phyloP scores from a whole-genome alignment of 2,329 filamentous ascomycete genomes.

The Fusarium nematophilum region DNA sequence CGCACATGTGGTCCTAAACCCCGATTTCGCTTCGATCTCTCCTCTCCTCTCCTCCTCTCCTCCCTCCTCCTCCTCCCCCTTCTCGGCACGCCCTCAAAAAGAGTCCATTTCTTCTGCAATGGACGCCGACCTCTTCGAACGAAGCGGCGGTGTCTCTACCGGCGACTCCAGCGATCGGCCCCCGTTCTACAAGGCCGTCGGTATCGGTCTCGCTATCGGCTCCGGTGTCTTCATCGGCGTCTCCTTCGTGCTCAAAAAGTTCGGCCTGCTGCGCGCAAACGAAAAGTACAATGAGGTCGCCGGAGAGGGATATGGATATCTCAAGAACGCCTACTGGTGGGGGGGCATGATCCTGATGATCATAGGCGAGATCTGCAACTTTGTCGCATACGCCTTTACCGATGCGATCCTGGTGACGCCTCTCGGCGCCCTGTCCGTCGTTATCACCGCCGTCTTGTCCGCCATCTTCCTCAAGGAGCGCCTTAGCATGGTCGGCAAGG shows the following conservation, averaged over 20 bases:
- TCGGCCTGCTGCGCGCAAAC: constrained; percentile 90
- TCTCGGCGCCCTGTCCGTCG: constrained; percentile 89
- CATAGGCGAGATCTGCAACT: constrained; percentile 94
- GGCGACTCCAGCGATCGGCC: constrained; percentile 52
- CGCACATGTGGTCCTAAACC: constrained; percentile 43
- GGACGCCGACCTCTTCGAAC: constrained; percentile 40
- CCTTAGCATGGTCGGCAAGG: constrained; percentile 94
- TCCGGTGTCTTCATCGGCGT: constrained; percentile 94
- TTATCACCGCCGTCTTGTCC: constrained; percentile 89
- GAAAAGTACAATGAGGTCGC: constrained; percentile 96
- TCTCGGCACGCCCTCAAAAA: not conserved
- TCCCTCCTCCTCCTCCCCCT: constrained; percentile 1
- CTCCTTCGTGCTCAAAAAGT: constrained; percentile 96
- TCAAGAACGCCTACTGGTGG: constrained; percentile 98
- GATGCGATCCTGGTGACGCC: constrained; percentile 96
- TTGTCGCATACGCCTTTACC: constrained; percentile 95
- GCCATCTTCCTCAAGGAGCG: constrained; percentile 97
- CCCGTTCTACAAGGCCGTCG: constrained; percentile 81
- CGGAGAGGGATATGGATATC: constrained; percentile 95
- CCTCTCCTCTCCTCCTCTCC: constrained; percentile 9
- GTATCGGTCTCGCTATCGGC: constrained; percentile 84
- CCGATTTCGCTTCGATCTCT: constrained; percentile 21
- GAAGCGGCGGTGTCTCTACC: constrained; percentile 32
- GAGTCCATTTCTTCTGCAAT: constrained; percentile 26
- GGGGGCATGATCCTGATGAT: constrained; percentile 97